Evolutionary conservation across 2,329 filamentous ascomycete species (phyloP).

Genomic region (Botryotinia convoluta): DNA sequence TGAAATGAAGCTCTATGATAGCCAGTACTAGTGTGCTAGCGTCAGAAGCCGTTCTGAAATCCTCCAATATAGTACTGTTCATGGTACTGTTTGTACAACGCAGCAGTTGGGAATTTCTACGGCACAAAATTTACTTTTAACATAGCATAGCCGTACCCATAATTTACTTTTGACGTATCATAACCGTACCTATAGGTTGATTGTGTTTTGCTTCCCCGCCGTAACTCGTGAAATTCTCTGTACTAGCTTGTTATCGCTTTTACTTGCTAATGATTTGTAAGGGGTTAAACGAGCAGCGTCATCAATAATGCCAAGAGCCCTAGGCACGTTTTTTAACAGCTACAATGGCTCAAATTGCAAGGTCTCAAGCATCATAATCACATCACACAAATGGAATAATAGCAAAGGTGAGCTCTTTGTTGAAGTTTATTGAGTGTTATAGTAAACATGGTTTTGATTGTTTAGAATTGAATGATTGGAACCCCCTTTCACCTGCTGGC

Average conservation of each 20-base stretch:
- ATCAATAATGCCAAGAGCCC: not conserved
- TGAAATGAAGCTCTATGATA: not conserved
- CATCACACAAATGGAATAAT: rapidly evolving
- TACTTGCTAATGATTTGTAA: not conserved
- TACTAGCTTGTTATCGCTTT: not conserved
- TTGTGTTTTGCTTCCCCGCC: rapidly evolving
- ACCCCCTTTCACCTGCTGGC: not conserved
- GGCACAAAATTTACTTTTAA: too few relatives aligned
- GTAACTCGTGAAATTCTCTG: not conserved
- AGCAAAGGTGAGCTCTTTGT: not conserved
- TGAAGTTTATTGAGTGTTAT: rapidly evolving
- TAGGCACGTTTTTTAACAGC: not conserved
- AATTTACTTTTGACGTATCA: not conserved
- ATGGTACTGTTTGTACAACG: not conserved
- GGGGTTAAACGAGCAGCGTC: not conserved
- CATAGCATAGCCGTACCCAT: not conserved
- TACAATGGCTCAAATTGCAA: not conserved
- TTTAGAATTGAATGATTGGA: not conserved
- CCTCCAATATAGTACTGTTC: not conserved
- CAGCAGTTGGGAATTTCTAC: not conserved
- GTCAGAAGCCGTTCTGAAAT: not conserved
- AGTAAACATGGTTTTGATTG: not conserved
- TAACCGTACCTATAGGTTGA: not conserved
- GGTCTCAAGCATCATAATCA: not conserved
- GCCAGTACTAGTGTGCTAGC: not conserved